phyloP scores from a whole-genome alignment of 352 stramenopile genomes.

The Phytophthora litchii region DNA sequence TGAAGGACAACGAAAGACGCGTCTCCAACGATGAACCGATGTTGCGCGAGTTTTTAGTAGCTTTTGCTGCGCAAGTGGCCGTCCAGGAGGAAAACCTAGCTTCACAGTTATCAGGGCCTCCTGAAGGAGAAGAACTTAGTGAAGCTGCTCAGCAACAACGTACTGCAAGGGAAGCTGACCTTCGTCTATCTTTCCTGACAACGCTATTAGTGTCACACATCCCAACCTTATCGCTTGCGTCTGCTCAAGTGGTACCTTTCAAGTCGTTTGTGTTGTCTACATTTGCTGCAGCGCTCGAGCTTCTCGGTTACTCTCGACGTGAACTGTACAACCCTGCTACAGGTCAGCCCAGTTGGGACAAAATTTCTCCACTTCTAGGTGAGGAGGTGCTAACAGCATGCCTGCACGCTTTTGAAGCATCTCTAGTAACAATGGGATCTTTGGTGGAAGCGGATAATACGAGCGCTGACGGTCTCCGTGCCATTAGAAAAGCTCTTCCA shows the following conservation, averaged over 20 bases:
- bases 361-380: conserved; percentile 53
- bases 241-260: conserved; percentile 63
- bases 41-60: conserved; percentile 70
- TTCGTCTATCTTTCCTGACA: conserved; percentile 61
- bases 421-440: conserved; percentile 12
- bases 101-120: conserved; percentile 43
- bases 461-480: conserved; percentile 21
- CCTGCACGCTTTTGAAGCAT: conserved; percentile 40
- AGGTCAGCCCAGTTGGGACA: conserved; percentile 65
- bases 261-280: conserved; percentile 50
- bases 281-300: conserved; percentile 51
- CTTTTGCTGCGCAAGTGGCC: conserved; percentile 55
- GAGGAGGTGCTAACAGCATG: conserved; percentile 38
- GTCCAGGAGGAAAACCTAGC: conserved; percentile 72
- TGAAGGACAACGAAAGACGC: conserved; percentile 64
- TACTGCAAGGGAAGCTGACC: conserved; percentile 53
- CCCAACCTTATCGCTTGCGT: conserved; percentile 50
- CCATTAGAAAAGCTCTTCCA: conserved; percentile 26
- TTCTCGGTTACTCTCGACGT: conserved; percentile 51
- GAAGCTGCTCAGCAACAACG: conserved; percentile 34
- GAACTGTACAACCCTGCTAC: conserved; percentile 63
- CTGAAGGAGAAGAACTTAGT: conserved; percentile 32
- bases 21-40: conserved; percentile 50
- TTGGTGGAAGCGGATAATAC: conserved; percentile 22
- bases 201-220: conserved; percentile 57